phyloP scores from a whole-genome alignment of 2,329 filamentous ascomycete genomes.

The Ophiognomonia clavigignenti-juglandacearum region DNA sequence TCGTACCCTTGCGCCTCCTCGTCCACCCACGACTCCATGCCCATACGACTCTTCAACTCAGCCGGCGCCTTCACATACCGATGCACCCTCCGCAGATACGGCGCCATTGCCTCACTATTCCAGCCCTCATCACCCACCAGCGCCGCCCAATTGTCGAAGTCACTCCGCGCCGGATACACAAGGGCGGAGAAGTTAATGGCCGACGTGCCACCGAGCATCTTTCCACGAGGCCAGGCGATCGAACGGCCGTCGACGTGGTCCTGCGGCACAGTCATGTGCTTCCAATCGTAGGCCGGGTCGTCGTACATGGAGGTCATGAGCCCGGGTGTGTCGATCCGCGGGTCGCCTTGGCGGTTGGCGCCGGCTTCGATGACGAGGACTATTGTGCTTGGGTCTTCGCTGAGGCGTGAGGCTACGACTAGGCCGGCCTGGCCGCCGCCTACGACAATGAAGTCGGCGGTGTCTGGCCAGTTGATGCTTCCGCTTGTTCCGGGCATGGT shows the following conservation, averaged over 20 bases:
- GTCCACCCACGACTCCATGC: neutral
- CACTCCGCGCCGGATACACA: slow-evolving; percentile 21
- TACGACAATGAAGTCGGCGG: slow-evolving; percentile 41
- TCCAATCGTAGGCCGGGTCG: slow-evolving; percentile 35
- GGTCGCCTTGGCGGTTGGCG: slow-evolving; percentile 26
- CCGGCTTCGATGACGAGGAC: slow-evolving; percentile 36
- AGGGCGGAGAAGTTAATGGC: slow-evolving; percentile 23
- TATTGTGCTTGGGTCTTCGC: slow-evolving; percentile 27
- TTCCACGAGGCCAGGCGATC: slow-evolving; percentile 27
- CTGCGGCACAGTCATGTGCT: slow-evolving; percentile 31
- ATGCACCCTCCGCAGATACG: slow-evolving; percentile 28
- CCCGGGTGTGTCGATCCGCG: slow-evolving; percentile 31
- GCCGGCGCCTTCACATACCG: neutral
- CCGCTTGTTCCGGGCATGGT: neutral
- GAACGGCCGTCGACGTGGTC: slow-evolving; percentile 25
- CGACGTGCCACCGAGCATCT: slow-evolving; percentile 27
- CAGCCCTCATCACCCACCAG: slow-evolving; percentile 23
- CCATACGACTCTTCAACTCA: neutral
- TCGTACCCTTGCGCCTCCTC: neutral
- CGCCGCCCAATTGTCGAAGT: slow-evolving; percentile 22
- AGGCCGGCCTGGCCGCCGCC: slow-evolving; percentile 45
- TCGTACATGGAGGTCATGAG: slow-evolving; percentile 26
- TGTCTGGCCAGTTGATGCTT: neutral
- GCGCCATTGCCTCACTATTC: slow-evolving; percentile 22
- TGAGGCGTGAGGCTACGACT: slow-evolving; percentile 37